A percentile compares a stretch with the other conserved stretches of the same genome.
These are phyloP conservation scores for Fusarium compactum DNA, from an alignment of 2,329 filamentous ascomycete species.

Conservation along the genomic window DNA sequence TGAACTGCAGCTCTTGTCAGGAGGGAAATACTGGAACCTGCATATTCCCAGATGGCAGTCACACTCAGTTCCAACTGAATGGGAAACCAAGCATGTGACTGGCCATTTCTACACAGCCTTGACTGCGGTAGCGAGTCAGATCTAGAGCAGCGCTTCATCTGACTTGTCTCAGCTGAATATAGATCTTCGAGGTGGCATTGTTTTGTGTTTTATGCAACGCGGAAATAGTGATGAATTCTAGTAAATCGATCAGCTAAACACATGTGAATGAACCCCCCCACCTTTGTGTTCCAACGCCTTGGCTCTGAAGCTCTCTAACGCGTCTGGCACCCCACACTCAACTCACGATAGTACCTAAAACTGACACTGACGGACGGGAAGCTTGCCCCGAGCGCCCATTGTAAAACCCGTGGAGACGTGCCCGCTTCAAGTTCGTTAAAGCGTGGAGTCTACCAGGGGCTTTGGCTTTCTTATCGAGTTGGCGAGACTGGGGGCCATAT, in stretches of 20 bases:
- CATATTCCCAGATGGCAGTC: slow-evolving; percentile 30
- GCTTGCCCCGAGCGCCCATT: slow-evolving; percentile 32
- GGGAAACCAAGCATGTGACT: slow-evolving; percentile 37
- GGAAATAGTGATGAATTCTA: not conserved
- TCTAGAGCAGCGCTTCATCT: slow-evolving; percentile 22
- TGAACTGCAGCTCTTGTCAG: slow-evolving; percentile 20
- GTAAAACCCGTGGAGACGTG: slow-evolving; percentile 33
- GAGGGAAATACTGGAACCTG: slow-evolving; percentile 21
- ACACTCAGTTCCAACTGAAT: slow-evolving; percentile 28
- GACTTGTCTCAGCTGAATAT: slow-evolving; percentile 15
- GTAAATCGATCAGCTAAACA: not conserved
- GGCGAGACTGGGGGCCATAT: slow-evolving; percentile 8
- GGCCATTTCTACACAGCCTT: slow-evolving; percentile 21
- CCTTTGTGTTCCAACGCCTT: slow-evolving; percentile 9
- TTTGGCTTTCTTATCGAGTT: slow-evolving; percentile 22
- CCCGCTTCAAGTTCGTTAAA: slow-evolving; percentile 24
- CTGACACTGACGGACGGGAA: slow-evolving; percentile 21
- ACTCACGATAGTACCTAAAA: slow-evolving; percentile 30
- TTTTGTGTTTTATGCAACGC: not conserved
- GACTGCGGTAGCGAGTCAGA: slow-evolving; percentile 17
- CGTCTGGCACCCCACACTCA: slow-evolving; percentile 35
- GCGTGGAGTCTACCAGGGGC: slow-evolving; percentile 22
- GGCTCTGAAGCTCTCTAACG: slow-evolving; percentile 16
- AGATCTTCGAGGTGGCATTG: slow-evolving; percentile 4
- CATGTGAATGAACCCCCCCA: slow-evolving; percentile 16